Percentiles rank a stretch among this genome's conserved stretches.
These are phyloP conservation scores for Phaffomyces thermotolerans DNA, from an alignment of 805 yeast genomes.

Conservation along the genomic window DNA sequence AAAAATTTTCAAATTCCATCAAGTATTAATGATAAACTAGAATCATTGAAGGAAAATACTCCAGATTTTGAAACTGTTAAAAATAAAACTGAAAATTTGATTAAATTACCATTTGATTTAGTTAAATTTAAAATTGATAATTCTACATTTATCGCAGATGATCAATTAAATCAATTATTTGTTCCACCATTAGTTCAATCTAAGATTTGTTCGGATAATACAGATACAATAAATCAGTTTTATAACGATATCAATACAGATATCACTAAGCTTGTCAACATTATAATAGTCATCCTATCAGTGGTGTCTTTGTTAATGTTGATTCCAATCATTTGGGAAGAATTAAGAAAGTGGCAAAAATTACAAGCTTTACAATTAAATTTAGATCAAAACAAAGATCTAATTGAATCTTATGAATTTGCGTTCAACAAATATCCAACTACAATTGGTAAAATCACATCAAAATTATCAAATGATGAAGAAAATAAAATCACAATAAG, in stretches of 20 bases:
- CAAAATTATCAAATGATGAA: constrained; percentile 5
- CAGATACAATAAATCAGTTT: constrained; percentile 32
- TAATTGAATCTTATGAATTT: constrained; percentile 18
- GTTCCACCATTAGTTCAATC: constrained; percentile 33
- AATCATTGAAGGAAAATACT: constrained; percentile 39
- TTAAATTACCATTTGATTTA: constrained; percentile 53
- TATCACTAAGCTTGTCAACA: constrained; percentile 30
- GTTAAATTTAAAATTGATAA: constrained; percentile 36
- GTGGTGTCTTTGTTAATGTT: constrained; percentile 36
- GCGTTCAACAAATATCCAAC: constrained; percentile 20
- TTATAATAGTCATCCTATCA: constrained; percentile 32
- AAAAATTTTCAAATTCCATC: constrained; percentile 58
- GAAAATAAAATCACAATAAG: constrained; percentile 21
- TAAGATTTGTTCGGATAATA: constrained; percentile 34
- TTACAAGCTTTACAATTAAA: constrained; percentile 28
- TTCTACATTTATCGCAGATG: constrained; percentile 15
- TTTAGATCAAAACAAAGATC: constrained; percentile 10
- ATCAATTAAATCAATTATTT: constrained; percentile 21
- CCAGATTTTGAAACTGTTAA: constrained; percentile 65
- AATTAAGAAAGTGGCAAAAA: constrained; percentile 42
- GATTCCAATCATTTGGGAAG: constrained; percentile 38
- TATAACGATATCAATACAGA: constrained; percentile 26
- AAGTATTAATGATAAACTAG: constrained; percentile 51
- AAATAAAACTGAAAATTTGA: constrained; percentile 45
- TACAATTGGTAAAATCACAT: constrained; percentile 11